phyloP scores from a whole-genome alignment of 495 filamentous ascomycete genomes.

The Neurospora africana region DNA sequence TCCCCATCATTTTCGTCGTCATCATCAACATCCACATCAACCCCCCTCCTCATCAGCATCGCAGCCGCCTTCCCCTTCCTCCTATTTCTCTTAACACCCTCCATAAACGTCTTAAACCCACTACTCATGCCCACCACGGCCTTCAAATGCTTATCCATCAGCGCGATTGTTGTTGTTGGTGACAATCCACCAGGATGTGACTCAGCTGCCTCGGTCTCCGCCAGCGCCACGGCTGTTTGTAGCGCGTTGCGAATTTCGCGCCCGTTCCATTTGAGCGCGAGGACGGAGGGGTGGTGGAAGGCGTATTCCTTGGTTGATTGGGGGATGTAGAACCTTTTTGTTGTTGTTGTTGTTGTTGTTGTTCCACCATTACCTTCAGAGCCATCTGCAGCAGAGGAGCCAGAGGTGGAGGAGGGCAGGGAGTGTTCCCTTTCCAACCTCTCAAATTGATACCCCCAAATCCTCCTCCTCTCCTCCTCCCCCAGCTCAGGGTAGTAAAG shows the following conservation, averaged over 20 bases:
- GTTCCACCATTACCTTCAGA: background rate
- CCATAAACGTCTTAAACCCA: constrained; percentile 29
- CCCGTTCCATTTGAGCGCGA: constrained; percentile 25
- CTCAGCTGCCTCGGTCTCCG: constrained; percentile 26
- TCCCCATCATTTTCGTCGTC: constrained; percentile 6
- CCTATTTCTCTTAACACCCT: background rate
- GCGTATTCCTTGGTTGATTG: constrained; percentile 20
- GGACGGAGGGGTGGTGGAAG: constrained; percentile 19
- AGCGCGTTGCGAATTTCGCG: constrained; percentile 34
- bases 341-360: no score
- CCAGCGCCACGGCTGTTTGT: constrained; percentile 35
- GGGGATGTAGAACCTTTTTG: constrained; percentile 18
- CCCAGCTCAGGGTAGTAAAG: constrained; percentile 28
- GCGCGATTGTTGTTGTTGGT: constrained; percentile 4
- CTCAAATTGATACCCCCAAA: constrained; percentile 33
- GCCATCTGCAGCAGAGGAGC: background rate
- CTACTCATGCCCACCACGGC: constrained; percentile 30
- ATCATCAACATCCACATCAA: constrained; percentile 3
- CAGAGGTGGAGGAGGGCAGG: background rate
- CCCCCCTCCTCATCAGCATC: constrained; percentile 5
- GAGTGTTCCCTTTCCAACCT: constrained; percentile 10
- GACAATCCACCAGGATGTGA: background rate
- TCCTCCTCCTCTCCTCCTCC: constrained; percentile 24
- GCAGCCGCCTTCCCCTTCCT: constrained; percentile 2
- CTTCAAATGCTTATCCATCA: constrained; percentile 26